Conservation (phyloP, 192 early-diverging fungal species). For the Mortierella claussenii region DNA sequence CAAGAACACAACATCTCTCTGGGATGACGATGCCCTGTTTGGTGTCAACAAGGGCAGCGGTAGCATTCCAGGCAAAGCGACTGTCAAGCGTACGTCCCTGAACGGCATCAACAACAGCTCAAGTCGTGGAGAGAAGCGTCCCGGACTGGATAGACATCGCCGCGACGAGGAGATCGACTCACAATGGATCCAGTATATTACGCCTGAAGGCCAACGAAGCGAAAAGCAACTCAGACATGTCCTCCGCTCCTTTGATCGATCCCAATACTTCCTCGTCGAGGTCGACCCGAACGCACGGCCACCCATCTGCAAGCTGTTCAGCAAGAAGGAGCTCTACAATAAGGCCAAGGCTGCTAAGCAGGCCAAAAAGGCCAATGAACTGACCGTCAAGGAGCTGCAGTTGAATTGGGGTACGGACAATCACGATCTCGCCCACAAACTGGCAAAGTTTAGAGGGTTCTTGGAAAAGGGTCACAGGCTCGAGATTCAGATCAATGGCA, state of each 20-base stretch:
- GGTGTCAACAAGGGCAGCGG: no score
- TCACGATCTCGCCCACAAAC: slow-evolving; percentile 64
- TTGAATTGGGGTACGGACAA: slow-evolving; percentile 63
- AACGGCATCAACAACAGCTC: no score
- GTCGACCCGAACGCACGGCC: slow-evolving; percentile 49
- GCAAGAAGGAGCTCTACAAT: slow-evolving; percentile 61
- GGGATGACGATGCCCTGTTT: no score
- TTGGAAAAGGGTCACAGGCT: slow-evolving; percentile 64
- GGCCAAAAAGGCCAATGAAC: slow-evolving; percentile 57
- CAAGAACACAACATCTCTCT: no score
- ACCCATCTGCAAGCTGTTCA: slow-evolving; percentile 64
- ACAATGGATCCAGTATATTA: slow-evolving; percentile 56
- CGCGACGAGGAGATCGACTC: slow-evolving; percentile 66
- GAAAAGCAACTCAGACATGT: slow-evolving; percentile 30
- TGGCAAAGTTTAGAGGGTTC: slow-evolving; percentile 56
- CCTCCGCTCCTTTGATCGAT: slow-evolving; percentile 54
- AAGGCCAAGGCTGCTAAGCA: slow-evolving; percentile 60
- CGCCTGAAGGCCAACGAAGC: slow-evolving; percentile 53
- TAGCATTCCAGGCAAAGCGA: no score
- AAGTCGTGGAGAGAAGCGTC: no score
- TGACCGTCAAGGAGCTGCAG: slow-evolving; percentile 56
- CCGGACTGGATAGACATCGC: slow-evolving; percentile 32
- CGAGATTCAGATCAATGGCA: slow-evolving; percentile 58
- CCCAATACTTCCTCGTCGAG: slow-evolving; percentile 58
- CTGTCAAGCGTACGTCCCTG: no score